Evolutionary conservation across 164 flowering plant genomes (phyloP).

Genomic region (Piper longum): DNA sequence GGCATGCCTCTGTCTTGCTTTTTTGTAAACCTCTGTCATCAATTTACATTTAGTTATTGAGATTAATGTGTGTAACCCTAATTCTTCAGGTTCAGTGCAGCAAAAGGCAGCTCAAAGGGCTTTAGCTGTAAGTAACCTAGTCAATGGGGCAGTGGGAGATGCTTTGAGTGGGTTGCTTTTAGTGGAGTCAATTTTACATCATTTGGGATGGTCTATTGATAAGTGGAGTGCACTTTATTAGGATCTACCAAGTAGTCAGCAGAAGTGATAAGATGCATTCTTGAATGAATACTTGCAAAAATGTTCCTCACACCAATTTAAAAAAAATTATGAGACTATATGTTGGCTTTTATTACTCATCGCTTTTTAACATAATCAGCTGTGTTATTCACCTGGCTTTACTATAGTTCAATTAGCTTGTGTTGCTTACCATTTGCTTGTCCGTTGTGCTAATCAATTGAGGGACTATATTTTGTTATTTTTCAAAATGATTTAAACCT

Average conservation of each 20-base stretch:
- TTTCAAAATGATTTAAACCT: no score
- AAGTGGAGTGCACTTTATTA: conserved; percentile 74
- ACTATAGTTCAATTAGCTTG: neutral
- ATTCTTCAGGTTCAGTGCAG: conserved; percentile 14
- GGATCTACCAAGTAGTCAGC: conserved; percentile 89
- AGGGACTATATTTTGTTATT: no score
- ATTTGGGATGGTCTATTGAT: conserved; percentile 67
- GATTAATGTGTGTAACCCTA: neutral
- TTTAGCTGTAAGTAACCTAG: no score
- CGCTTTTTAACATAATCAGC: no score
- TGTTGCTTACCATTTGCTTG: no score
- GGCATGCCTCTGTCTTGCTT: neutral
- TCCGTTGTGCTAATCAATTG: no score
- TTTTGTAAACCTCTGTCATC: neutral
- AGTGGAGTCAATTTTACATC: neutral
- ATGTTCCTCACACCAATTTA: neutral
- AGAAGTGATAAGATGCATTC: conserved; percentile 43
- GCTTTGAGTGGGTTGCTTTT: no score
- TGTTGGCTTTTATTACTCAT: neutral
- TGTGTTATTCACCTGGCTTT: neutral
- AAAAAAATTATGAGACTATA: neutral
- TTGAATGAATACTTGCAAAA: neutral
- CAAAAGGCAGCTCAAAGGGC: no score
- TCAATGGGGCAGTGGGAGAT: no score
- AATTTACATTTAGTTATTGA: neutral